These are phyloP conservation scores for Corylus americana DNA, from an alignment of 306 rosid species.

Conservation along the genomic window DNA sequence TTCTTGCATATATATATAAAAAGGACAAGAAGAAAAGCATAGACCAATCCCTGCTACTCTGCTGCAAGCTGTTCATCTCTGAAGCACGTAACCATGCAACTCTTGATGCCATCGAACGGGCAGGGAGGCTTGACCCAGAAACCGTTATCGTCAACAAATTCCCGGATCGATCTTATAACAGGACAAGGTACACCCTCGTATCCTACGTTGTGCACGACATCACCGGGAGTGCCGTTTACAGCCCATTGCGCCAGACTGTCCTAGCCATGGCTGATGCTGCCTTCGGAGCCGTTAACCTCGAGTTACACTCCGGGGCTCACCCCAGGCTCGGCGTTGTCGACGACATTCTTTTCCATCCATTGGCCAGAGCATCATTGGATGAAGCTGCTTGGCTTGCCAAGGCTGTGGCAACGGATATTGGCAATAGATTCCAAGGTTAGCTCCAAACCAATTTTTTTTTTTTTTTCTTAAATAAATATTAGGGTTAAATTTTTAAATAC, in stretches of 20 bases:
- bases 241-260: conserved; percentile 75
- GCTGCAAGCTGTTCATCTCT: conserved; percentile 74
- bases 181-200: conserved; percentile 64
- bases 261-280: conserved; percentile 77
- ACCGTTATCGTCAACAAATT: conserved; percentile 61
- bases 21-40: conserved; percentile 60
- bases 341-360: conserved; percentile 84
- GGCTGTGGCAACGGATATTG: conserved; percentile 69
- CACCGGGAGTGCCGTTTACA: conserved; percentile 61
- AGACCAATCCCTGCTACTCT: conserved; percentile 56
- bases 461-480: too few relatives aligned
- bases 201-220: conserved; percentile 67
- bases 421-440: conserved; percentile 63
- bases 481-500: too few relatives aligned
- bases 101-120: conserved; percentile 69
- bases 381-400: conserved; percentile 88
- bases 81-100: conserved; percentile 59
- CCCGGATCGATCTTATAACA: conserved; percentile 63
- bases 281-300: conserved; percentile 57
- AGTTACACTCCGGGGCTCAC: conserved; percentile 72
- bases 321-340: conserved; percentile 82
- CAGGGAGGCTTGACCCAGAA: conserved; percentile 55
- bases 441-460: too few relatives aligned
- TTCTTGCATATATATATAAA: too few relatives aligned
- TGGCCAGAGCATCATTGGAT: conserved; percentile 58